Conservation (phyloP, 2,329 filamentous ascomycete species). For the Pestalotiopsis sp. region DNA sequence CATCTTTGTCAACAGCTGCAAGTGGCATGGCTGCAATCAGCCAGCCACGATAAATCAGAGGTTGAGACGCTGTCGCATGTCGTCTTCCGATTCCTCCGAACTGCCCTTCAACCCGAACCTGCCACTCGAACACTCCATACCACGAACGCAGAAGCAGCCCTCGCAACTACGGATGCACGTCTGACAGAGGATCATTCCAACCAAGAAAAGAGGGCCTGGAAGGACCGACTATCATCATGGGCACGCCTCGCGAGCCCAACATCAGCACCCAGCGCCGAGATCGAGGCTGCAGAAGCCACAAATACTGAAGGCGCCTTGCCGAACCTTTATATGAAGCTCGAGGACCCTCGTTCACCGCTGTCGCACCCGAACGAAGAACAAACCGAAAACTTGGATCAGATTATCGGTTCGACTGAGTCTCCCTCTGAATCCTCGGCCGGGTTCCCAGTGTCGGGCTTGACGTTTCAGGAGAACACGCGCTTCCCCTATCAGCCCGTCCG, state of each 20-base stretch:
- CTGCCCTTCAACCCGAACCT: constrained; percentile 28
- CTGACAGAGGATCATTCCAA: constrained; percentile 32
- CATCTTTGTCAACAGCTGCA: constrained; percentile 24
- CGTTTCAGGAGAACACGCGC: constrained; percentile 8
- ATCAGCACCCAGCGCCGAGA: background rate
- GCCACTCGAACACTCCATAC: constrained; percentile 25
- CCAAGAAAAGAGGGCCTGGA: constrained; percentile 38
- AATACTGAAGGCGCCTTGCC: background rate
- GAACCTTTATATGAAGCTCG: background rate
- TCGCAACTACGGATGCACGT: constrained; percentile 13
- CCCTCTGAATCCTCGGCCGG: background rate
- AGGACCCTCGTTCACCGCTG: background rate
- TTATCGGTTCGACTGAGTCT: no score
- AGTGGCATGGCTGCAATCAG: constrained; percentile 45
- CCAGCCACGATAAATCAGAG: constrained; percentile 14
- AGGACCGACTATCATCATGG: constrained; percentile 36
- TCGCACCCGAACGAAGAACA: background rate
- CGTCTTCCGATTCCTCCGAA: constrained; percentile 47
- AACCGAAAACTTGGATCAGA: background rate
- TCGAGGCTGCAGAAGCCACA: constrained; percentile 10
- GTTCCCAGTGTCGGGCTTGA: background rate
- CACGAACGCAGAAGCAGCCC: background rate
- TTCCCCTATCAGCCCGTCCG: constrained; percentile 19
- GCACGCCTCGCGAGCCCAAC: constrained; percentile 32
- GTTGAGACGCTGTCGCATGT: constrained; percentile 45